Evolutionary conservation across 306 rosid species (phyloP).

Genomic region (Prunus padus): DNA sequence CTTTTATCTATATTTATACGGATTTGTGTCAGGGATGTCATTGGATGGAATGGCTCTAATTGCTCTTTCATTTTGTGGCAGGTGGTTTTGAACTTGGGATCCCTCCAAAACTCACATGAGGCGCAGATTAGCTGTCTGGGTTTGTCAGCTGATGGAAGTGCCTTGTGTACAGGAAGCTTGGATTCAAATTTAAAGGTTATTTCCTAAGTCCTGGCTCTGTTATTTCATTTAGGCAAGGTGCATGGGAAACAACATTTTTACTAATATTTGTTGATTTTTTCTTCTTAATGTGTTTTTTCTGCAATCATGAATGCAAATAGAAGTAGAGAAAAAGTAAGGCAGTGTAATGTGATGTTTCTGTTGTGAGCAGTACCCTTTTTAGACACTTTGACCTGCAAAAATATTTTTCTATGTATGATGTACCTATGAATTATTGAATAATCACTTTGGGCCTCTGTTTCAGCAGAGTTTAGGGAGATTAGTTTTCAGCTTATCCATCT

Average conservation of each 20-base stretch:
- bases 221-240: slow-evolving; percentile 6
- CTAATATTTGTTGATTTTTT: background rate
- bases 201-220: slow-evolving; percentile 18
- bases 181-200: slow-evolving; percentile 94
- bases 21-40: slow-evolving; percentile 15
- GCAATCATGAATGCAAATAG: background rate
- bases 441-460: too few relatives aligned
- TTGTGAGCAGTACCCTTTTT: background rate
- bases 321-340: background rate
- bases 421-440: too few relatives aligned
- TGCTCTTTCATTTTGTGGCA: slow-evolving; percentile 31
- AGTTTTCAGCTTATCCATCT: too few relatives aligned
- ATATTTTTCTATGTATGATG: background rate
- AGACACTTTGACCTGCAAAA: background rate
- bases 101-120: slow-evolving; percentile 84
- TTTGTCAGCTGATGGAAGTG: slow-evolving; percentile 98
- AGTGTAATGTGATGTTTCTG: background rate
- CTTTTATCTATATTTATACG: background rate
- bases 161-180: slow-evolving; percentile 97
- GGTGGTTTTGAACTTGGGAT: slow-evolving; percentile 92
- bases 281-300: background rate
- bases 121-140: slow-evolving; percentile 82
- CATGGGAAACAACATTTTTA: background rate
- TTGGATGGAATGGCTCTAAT: slow-evolving; percentile 5
- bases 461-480: too few relatives aligned